Evolutionary conservation across 129 eudicot genomes (phyloP).

Genomic region (Escallonia herrerae): DNA sequence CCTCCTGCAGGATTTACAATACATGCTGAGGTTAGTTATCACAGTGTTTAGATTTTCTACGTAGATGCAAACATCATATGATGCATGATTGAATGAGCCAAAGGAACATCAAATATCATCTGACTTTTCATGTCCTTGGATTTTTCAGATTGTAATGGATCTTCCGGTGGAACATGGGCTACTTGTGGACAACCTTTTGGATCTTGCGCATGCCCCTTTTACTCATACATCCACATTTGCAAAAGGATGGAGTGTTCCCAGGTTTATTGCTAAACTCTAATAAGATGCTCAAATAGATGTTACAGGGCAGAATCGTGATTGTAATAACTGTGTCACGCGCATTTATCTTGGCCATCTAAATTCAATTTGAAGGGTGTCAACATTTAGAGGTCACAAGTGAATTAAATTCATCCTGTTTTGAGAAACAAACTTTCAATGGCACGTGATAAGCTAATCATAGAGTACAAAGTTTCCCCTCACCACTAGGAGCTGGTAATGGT

Average conservation of each 20-base stretch:
- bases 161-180: constrained; percentile 97
- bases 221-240: constrained; percentile 97
- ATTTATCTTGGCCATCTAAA: not conserved
- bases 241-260: constrained; percentile 97
- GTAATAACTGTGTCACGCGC: no score
- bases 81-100: not conserved
- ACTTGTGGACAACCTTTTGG: constrained; percentile 89
- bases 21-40: constrained; percentile 78
- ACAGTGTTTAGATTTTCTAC: not conserved
- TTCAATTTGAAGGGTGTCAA: no score
- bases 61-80: not conserved
- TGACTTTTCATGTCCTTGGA: not conserved
- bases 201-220: constrained; percentile 97
- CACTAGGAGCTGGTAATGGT: no score
- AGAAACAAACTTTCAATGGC: no score
- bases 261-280: constrained; percentile 25
- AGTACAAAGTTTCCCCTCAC: no score
- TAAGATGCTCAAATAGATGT: not conserved
- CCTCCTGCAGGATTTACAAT: constrained; percentile 88
- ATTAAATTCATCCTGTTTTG: no score
- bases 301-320: not conserved
- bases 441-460: no score
- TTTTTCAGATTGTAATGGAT: constrained; percentile 78
- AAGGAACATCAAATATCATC: not conserved
- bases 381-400: no score